Evolutionary conservation across 192 early-diverging fungal species (phyloP), one percentile per base, ranked within the genome.

Genomic region (Allomyces javanicus): DNA sequence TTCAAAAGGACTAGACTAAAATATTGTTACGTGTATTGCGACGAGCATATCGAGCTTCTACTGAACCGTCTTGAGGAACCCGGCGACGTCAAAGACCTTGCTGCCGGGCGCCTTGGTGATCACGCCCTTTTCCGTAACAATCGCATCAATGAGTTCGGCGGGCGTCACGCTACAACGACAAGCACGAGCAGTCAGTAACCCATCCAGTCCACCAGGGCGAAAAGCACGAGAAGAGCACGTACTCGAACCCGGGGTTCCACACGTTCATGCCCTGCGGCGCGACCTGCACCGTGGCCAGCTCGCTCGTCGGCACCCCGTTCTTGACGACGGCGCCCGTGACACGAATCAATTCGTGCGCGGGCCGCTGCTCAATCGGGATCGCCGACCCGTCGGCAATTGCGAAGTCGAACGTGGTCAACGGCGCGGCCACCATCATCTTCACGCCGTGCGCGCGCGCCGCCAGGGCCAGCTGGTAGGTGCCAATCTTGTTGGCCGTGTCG

Each of bases 401-500:
- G 68, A 97, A 73, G 79, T 99, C 96, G 62, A 99, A 85, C 1
- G 89, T 89, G 4, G 93, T 95, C 0, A 83, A 79, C 9, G 96
- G 96, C 0, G 96, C 96, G n/a, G 96, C 94, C 1, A 99, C 96
- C 63, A 99, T 88, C 69, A 99, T 97, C 23, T 79, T 81, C 7
- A 93, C 79, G 21, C 78, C 78, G 71, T 97, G 92, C 73, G 85
- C 82, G 61, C 77, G 79, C 11, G 96, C 96, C 10, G 88, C 78
- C 67, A 99, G 93, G 24, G 96, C 94, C 62, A 99, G 75, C 71
- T 99, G 96, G 67, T 97, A 99, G 9, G 94, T 99, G 17, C 96
- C 96, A 67, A 99, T 97, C 73, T 96, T 99, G 77, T 97, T 97
- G 27, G 94, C 93, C 0, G 94, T 97, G 69, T 99, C 96, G 61